Evolutionary conservation across 1,284 basidiomycete species (phyloP).

Genomic region (Pyrrhoderma lamaoense): DNA sequence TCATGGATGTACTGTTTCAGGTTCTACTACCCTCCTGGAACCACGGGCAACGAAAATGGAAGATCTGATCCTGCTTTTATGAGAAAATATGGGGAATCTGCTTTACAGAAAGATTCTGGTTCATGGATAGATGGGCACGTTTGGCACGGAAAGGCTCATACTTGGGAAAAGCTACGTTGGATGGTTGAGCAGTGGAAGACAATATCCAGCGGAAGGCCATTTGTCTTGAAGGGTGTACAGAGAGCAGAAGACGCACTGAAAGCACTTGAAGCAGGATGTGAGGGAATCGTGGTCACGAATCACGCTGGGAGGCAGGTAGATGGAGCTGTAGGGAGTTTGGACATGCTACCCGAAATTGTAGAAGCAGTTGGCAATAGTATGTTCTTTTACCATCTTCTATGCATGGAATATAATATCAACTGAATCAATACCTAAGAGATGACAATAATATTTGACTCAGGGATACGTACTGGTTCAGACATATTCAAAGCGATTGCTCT

Average conservation of each 20-base stretch:
- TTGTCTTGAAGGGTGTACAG: constrained; percentile 49
- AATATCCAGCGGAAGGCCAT: constrained; percentile 45
- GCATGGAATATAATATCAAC: not conserved
- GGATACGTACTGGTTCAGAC: constrained; percentile 48
- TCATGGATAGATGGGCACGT: constrained; percentile 47
- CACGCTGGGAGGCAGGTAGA: constrained; percentile 59
- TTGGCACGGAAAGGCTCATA: constrained; percentile 53
- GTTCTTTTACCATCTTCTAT: constrained; percentile 18
- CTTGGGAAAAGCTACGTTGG: constrained; percentile 50
- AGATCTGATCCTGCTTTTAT: constrained; percentile 48
- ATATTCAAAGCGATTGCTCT: constrained; percentile 51
- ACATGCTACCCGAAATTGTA: constrained; percentile 46
- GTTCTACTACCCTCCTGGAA: constrained; percentile 34
- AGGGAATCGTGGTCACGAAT: constrained; percentile 54
- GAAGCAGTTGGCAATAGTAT: constrained; percentile 42
- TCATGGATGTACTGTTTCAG: no score
- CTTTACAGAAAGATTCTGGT: constrained; percentile 38
- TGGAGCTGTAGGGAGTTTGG: constrained; percentile 47
- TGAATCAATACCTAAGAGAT: constrained; percentile 38
- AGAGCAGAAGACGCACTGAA: not conserved
- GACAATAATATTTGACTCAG: constrained; percentile 56
- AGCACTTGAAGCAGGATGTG: constrained; percentile 45
- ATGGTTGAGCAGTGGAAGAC: constrained; percentile 35
- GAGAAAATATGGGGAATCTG: constrained; percentile 36
- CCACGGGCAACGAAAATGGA: constrained; percentile 42